Percentiles rank a stretch among this genome's conserved stretches.
These are phyloP conservation scores for Skeletonema menzelii DNA, from an alignment of 108 stramenopile genomes.

Conservation along the genomic window DNA sequence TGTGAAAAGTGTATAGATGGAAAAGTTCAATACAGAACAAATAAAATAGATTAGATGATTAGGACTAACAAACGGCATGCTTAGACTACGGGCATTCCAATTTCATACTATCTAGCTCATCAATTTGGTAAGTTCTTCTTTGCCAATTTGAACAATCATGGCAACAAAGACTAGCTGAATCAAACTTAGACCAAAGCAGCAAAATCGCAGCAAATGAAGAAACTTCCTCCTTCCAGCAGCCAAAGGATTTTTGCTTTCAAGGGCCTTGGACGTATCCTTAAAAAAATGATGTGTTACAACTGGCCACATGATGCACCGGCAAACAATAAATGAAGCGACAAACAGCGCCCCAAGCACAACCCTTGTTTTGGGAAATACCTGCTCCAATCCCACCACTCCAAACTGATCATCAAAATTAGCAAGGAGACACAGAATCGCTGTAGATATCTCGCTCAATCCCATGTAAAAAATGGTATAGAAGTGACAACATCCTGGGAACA, in stretches of 20 bases:
- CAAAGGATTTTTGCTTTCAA: slow-evolving; percentile 44
- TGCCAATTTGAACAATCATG: slow-evolving; percentile 65
- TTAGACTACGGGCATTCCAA: background rate
- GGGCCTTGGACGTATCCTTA: slow-evolving; percentile 53
- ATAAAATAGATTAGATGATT: too few species aligned
- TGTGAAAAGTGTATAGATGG: background rate
- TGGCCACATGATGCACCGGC: slow-evolving; percentile 77
- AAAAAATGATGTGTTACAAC: slow-evolving; percentile 66
- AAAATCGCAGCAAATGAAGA: slow-evolving; percentile 53
- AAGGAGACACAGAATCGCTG: slow-evolving; percentile 70
- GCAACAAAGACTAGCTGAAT: slow-evolving; percentile 79
- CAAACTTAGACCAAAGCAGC: slow-evolving; percentile 52
- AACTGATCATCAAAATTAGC: slow-evolving; percentile 83
- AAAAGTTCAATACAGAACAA: background rate
- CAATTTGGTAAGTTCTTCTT: slow-evolving; percentile 61
- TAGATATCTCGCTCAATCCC: slow-evolving; percentile 80
- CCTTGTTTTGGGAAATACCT: slow-evolving; percentile 74
- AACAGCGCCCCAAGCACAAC: slow-evolving; percentile 63
- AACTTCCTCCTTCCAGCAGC: slow-evolving; percentile 49
- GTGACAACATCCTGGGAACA: slow-evolving; percentile 66
- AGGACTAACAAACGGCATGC: too few species aligned
- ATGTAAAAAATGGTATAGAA: slow-evolving; percentile 82
- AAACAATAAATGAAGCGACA: slow-evolving; percentile 75
- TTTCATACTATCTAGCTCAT: background rate
- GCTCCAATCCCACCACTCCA: slow-evolving; percentile 75